Evolutionary conservation across 805 yeast species (phyloP), one percentile per base, ranked within the genome.

Genomic region (Scheffersomyces coipomensis): DNA sequence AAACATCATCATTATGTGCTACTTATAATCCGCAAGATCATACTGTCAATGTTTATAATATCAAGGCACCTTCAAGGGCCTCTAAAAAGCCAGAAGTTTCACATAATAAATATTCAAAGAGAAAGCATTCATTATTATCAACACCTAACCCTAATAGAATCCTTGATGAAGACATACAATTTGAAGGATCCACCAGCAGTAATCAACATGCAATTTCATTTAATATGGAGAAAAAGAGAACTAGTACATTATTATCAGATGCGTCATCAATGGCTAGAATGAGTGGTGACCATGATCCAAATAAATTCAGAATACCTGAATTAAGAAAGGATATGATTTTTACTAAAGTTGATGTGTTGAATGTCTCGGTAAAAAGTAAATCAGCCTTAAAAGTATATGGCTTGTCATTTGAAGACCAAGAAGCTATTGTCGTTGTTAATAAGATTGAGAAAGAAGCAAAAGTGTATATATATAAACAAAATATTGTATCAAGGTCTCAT

Each of bases 271-370:
- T 72, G 37, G 76, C 71, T 9, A 53, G 75, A 42, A 68, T 69
- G 73, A 60, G 70, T 4, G 75, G 64, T 29, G 42, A 61, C 17
- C 60, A 62, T 3, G 53, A 52, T 27, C 42, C 58, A 4, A 66
- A 62, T 15, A 43, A 47, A 3, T 29, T 53, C 11, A 62, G 58
- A 26, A 45, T 42, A 29, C 51, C 32, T 35, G 17, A 43, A 9
- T 22, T 38, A 18, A 37, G 35, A 29, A 86, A 84, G 48, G 95
- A 88, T 55, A 73, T 83, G 51, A 81, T 83, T n/a, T 62, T 87
- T 43, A 79, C 89, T 0, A 77, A 75, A 51, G 58, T 85, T 2
- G 80, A 79, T 13, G 58, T 75, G 1, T 60, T 68, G 29, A 64
- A 55, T 37, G 29, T 60, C 10, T 54, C 57, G 15, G 62, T 63